Conservation (phyloP, 495 filamentous ascomycete genomes). For the Lasiosphaeria miniovina region DNA sequence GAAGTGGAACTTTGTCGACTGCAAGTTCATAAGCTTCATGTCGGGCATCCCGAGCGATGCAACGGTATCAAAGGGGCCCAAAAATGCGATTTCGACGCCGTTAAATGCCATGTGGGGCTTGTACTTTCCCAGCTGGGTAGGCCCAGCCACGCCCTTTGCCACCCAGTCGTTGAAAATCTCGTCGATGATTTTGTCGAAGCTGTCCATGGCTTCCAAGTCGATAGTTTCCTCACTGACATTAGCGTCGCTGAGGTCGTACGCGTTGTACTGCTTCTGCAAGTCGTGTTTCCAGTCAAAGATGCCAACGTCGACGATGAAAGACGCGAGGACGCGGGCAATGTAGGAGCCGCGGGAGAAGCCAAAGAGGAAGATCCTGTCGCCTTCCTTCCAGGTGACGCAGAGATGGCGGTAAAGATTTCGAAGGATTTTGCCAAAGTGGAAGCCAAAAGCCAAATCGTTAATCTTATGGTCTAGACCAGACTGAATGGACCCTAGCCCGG, state of each 20-base stretch:
- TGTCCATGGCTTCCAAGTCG: too few relatives aligned
- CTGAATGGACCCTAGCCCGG: neutral
- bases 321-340: neutral
- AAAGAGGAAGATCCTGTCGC: neutral
- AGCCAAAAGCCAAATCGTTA: neutral
- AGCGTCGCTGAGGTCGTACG: too few relatives aligned
- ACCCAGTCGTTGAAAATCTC: neutral
- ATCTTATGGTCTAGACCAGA: neutral
- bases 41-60: neutral
- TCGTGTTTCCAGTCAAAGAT: neutral
- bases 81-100: neutral
- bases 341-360: neutral
- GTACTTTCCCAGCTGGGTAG: neutral
- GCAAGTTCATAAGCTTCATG: neutral
- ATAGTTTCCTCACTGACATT: too few relatives aligned
- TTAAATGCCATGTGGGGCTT: too few relatives aligned
- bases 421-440: neutral
- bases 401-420: neutral
- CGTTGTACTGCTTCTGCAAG: neutral
- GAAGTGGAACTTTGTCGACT: neutral
- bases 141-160: neutral
- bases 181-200: too few relatives aligned
- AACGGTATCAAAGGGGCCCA: neutral
- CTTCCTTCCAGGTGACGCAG: neutral
- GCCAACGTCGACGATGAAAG: neutral